A percentile compares a stretch with the other conserved stretches of the same genome.
Conservation (phyloP, 179 eudicot species). For the Sideroxylon spinosum region DNA sequence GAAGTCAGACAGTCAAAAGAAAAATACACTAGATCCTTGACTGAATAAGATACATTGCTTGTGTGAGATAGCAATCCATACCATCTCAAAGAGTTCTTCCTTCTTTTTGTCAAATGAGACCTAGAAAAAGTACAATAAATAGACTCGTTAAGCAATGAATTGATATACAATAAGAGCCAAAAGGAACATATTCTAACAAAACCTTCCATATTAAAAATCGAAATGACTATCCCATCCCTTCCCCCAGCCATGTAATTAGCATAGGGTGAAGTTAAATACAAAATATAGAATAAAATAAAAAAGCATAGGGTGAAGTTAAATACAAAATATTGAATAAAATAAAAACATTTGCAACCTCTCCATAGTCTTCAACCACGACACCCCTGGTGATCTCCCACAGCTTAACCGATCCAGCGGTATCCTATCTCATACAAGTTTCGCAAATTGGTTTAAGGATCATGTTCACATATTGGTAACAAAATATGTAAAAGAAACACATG, state of each 20-base stretch:
- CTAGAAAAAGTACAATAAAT: conserved; percentile 42
- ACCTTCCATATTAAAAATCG: background rate
- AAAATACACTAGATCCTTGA: background rate
- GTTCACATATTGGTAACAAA: background rate
- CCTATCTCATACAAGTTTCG: conserved; percentile 38
- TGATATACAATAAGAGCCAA: conserved; percentile 11
- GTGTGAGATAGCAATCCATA: conserved; percentile 22
- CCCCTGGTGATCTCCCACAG: conserved; percentile 97
- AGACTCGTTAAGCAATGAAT: conserved; percentile 18
- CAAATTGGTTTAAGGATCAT: conserved; percentile 20
- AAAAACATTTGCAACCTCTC: conserved; percentile 47
- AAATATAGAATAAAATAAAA: background rate
- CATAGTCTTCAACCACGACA: conserved; percentile 69
- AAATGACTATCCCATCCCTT: background rate
- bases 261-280: background rate
- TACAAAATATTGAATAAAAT: background rate
- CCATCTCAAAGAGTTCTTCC: conserved; percentile 95
- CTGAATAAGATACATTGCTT: background rate
- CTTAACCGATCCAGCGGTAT: conserved; percentile 87
- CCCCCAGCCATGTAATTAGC: background rate
- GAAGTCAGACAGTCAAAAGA: conserved; percentile 16
- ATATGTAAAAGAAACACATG: background rate
- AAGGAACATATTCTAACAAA: conserved; percentile 9
- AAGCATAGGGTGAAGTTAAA: background rate
- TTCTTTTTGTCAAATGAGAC: conserved; percentile 88